A percentile compares a stretch with the other conserved stretches of the same genome.
phyloP scores from a whole-genome alignment of 2,329 filamentous ascomycete genomes.

The Arthroderma sp. region DNA sequence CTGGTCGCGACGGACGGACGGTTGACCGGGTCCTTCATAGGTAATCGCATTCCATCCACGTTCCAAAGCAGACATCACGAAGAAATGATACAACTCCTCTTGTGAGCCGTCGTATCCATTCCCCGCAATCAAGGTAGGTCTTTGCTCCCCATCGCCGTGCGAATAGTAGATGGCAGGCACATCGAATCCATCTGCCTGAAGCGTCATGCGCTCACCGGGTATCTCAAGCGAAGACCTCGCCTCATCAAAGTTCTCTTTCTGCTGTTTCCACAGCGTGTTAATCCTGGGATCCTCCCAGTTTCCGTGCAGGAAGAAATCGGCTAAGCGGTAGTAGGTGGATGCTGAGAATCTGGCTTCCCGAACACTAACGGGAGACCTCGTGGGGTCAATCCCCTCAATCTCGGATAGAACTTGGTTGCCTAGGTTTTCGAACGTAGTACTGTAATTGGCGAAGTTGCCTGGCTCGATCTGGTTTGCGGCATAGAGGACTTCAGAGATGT shows the following conservation, averaged over 20 bases:
- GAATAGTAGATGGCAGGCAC: conserved; percentile 26
- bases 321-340: conserved; percentile 27
- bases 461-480: conserved; percentile 8
- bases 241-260: conserved; percentile 24
- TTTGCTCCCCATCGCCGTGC: conserved; percentile 7
- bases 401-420: conserved; percentile 7
- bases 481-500: conserved; percentile 7
- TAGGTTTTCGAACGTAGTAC: conserved; percentile 8
- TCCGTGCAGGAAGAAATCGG: conserved; percentile 31
- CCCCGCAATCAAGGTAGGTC: conserved; percentile 9
- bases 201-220: conserved; percentile 21
- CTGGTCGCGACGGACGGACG: conserved; percentile 27
- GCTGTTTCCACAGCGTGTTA: conserved; percentile 24
- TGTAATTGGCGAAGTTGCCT: conserved; percentile 6
- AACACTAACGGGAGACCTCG: conserved; percentile 8
- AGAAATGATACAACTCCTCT: conserved; percentile 29
- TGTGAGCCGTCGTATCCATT: conserved; percentile 32
- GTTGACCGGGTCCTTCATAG: conserved; percentile 35
- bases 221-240: conserved; percentile 23
- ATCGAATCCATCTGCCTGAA: conserved; percentile 20
- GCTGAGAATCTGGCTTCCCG: conserved; percentile 25
- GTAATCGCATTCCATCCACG: conserved; percentile 31
- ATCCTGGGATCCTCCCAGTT: conserved; percentile 30
- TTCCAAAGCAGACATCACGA: conserved; percentile 21
- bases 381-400: conserved; percentile 6